phyloP scores from a whole-genome alignment of 1,139 yeast genomes.

The Pichia sp. region DNA sequence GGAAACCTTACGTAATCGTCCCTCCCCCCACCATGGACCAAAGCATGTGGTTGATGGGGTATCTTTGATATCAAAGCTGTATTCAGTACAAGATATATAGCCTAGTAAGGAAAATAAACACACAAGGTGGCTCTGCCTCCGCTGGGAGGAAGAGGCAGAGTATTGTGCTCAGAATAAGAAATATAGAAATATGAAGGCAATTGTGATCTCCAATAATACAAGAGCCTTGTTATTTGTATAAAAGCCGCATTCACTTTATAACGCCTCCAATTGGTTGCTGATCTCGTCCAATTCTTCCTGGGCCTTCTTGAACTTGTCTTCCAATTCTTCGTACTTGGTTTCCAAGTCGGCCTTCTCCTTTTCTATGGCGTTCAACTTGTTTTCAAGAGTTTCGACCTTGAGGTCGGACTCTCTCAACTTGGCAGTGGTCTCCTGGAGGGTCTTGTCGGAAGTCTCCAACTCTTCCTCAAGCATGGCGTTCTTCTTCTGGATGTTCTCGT shows the following conservation, averaged over 20 bases:
- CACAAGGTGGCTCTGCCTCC: too few relatives aligned
- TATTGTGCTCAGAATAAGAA: background rate
- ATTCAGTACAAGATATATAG: background rate
- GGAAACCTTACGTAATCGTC: too few relatives aligned
- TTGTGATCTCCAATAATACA: slow-evolving; percentile 3
- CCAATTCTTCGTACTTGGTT: slow-evolving; percentile 84
- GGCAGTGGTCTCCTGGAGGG: slow-evolving; percentile 89
- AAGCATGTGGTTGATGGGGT: too few relatives aligned
- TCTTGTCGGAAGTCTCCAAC: slow-evolving; percentile 86
- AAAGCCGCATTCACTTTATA: slow-evolving; percentile 39
- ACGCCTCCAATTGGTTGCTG: slow-evolving; percentile 86
- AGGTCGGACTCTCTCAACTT: slow-evolving; percentile 94
- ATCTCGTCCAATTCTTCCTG: slow-evolving; percentile 92
- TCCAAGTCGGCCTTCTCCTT: slow-evolving; percentile 91
- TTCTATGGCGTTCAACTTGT: slow-evolving; percentile 89
- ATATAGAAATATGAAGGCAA: slow-evolving; percentile 12
- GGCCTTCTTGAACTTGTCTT: slow-evolving; percentile 74
- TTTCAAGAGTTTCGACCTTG: slow-evolving; percentile 94
- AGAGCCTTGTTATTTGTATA: background rate
- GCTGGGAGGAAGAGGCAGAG: too few relatives aligned
- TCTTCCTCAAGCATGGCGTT: slow-evolving; percentile 90
- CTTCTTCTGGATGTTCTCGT: slow-evolving; percentile 89
- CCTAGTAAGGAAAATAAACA: background rate
- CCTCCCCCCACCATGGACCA: too few relatives aligned
- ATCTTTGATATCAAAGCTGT: too few relatives aligned